Base-by-base conservation (phyloP, 2,329 filamentous ascomycete species). In the Trichophyton schoenleinii region DNA sequence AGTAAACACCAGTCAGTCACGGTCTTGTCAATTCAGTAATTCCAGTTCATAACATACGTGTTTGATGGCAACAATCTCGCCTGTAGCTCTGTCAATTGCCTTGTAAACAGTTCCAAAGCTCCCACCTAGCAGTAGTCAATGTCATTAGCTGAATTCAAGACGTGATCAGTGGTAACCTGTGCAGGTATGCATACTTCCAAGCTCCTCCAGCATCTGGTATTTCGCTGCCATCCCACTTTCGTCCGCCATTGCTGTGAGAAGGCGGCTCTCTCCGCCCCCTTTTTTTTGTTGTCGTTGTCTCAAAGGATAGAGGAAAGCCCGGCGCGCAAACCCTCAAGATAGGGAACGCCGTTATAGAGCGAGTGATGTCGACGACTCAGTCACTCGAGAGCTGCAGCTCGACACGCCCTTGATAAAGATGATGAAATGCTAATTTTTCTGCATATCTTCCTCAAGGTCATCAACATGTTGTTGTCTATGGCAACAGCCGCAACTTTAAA, bases 61-160 rank as follows among this genome's bases (percentile, higher is more conserved):
- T 77, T 99, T 99, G 75, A 99, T 94, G 36, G 94, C 94, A 60
- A 97, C 94, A 46, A 91, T 87, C 69, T 96, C 91, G 66, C 92
- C 92, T 0, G 92, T 96, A 31, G 84, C 79, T 72, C 86, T 89
- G 70, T 97, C 91, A 70, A 96, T 91, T 58, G 91, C 94, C 74
- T 96, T 96, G 81, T 95, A 99, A 36, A 99, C 94, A 52, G 92
- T 86, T 61, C 94, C 94, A 74, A 99, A 99, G 74, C 91, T 96
- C 63, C 92, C 92, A 75, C 89, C 90, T 95, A 20, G 22, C 46
- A 22, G 13, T 28, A 28, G 13, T 49, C 58, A 2, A 13, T 9
- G 25, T 38, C 46, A 44, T 46, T 55, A 48, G 53, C n/a, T 28
- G 59, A 3, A n/a, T 57, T 13, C 44, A 18, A 11, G 18, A 34